Percentiles rank a stretch among this genome's conserved stretches.
Conservation (phyloP, 208 protist species). For the Porcisia deanei region DNA sequence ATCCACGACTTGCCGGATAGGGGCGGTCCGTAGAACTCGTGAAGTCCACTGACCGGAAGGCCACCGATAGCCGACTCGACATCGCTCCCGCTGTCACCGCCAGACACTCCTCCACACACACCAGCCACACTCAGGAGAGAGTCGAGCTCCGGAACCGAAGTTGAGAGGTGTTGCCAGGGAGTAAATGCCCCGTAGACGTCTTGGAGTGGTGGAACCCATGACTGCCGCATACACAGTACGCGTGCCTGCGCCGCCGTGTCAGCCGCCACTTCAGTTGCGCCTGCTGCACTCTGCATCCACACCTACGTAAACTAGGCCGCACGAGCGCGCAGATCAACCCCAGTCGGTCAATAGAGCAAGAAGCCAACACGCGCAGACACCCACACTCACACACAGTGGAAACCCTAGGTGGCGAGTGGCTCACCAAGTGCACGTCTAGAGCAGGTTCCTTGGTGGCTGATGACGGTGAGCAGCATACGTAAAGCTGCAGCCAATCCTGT, state of each 20-base stretch:
- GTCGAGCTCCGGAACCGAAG: slow-evolving; percentile 16
- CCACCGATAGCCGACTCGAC: slow-evolving; percentile 21
- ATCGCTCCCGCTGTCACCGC: background rate
- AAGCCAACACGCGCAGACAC: background rate
- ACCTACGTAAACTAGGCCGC: background rate
- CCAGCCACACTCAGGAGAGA: slow-evolving; percentile 10
- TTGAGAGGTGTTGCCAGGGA: slow-evolving; percentile 23
- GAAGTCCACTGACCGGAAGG: slow-evolving; percentile 26
- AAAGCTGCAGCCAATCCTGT: background rate
- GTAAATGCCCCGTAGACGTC: slow-evolving; percentile 27
- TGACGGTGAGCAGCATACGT: background rate
- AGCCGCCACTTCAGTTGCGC: slow-evolving; percentile 10
- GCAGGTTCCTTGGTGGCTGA: background rate
- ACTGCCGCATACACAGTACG: slow-evolving; percentile 10
- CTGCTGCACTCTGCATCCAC: slow-evolving; percentile 5
- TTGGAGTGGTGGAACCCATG: background rate
- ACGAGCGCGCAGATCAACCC: background rate
- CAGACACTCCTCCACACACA: slow-evolving; percentile 4
- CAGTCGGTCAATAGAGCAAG: background rate
- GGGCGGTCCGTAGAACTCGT: slow-evolving; percentile 49
- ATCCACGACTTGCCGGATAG: slow-evolving; percentile 37
- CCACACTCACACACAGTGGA: background rate
- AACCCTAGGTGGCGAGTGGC: too few relatives aligned
- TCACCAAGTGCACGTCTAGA: too few relatives aligned
- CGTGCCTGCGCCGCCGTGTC: slow-evolving; percentile 4